Evolutionary conservation across 768 basidiomycete genomes (phyloP).

Genomic region (Mycena rebaudengoi): DNA sequence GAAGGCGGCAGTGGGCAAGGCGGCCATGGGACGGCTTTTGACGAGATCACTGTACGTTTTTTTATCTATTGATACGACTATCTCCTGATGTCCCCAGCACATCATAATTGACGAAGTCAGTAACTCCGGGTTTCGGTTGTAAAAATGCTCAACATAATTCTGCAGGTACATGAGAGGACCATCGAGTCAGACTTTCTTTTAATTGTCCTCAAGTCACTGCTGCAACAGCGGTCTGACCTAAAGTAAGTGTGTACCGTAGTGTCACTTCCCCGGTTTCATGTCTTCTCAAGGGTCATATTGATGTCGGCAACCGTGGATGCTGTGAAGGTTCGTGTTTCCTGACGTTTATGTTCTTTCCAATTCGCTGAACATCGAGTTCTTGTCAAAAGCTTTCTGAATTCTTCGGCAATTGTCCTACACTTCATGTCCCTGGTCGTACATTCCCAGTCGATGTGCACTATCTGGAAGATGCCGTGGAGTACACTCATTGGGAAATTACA

Average conservation of each 20-base stretch:
- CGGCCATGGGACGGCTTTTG: conserved; percentile 83
- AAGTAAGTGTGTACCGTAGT: conserved; percentile 62
- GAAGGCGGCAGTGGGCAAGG: conserved; percentile 79
- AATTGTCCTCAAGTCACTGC: conserved; percentile 87
- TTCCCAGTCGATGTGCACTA: conserved; percentile 90
- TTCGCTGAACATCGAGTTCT: too few relatives aligned
- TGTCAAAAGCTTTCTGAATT: conserved; percentile 88
- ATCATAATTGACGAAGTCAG: conserved; percentile 93
- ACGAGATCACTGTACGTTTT: conserved; percentile 87
- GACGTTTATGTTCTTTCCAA: too few relatives aligned
- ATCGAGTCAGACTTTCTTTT: conserved; percentile 98
- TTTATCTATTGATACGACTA: conserved; percentile 9
- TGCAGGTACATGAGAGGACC: conserved; percentile 90
- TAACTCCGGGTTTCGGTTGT: conserved; percentile 2
- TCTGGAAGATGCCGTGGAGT: conserved; percentile 92
- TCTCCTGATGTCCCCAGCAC: conserved; percentile 59
- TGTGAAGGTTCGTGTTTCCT: too few relatives aligned
- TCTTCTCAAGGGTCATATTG: conserved; percentile 73
- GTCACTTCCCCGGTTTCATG: conserved; percentile 5
- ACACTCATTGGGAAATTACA: conserved; percentile 78
- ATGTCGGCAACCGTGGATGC: conserved; percentile 98
- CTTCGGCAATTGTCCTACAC: conserved; percentile 86
- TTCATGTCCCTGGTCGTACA: conserved; percentile 93
- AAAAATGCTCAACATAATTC: neutral
- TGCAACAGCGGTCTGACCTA: conserved; percentile 81